Base-by-base conservation (phyloP, 495 filamentous ascomycete species). In the Jackrogersella multiformis region DNA sequence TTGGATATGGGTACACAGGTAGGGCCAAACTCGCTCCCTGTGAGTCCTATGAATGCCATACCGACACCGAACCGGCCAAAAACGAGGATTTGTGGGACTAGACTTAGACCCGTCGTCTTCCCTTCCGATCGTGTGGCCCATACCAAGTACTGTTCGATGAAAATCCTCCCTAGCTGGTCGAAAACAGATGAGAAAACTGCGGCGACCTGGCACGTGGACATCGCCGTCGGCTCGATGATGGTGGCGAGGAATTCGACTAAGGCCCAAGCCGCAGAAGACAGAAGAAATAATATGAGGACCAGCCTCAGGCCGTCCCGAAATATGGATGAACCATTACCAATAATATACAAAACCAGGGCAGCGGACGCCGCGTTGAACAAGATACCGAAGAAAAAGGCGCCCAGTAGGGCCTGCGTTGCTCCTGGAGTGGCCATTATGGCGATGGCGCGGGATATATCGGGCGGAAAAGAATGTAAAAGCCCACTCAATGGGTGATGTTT, bases 301-400 rank as follows among this genome's bases (percentile, higher is more conserved):
- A 86, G 84, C 84, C 84, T 86, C 84, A 78, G 80, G 81, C 83
- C 80, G 80, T 86, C 83, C 78, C 80, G 74, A 69, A 84, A 81
- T 49, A 83, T 73, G 21, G 79, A 61, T 36, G 77, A 73, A 57
- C 79, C 82, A 79, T 82, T 77, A 57, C 81, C 81, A 57, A 78
- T 82, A 68, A 77, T 72, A 68, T 80, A 82, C 68, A 85, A 77
- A 75, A 84, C 77, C 73, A 84, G 71, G 28, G 80, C 80, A 49
- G 79, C 80, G 38, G 81, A 78, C 42, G 84, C 82, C 62, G 82
- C 80, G 65, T 84, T 82, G 54, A 84, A 76, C 24, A 85, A 74
- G 42, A 82, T 80, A 39, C 84, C 84, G 72, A 86, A 86, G 44
- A 78, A 80, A 69, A 86, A 85, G 56, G 84, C 80, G 48, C 80